Percentiles rank a stretch among this genome's conserved stretches.
phyloP scores from a whole-genome alignment of 2,329 filamentous ascomycete genomes.

The Ceratocystis albifundus region DNA sequence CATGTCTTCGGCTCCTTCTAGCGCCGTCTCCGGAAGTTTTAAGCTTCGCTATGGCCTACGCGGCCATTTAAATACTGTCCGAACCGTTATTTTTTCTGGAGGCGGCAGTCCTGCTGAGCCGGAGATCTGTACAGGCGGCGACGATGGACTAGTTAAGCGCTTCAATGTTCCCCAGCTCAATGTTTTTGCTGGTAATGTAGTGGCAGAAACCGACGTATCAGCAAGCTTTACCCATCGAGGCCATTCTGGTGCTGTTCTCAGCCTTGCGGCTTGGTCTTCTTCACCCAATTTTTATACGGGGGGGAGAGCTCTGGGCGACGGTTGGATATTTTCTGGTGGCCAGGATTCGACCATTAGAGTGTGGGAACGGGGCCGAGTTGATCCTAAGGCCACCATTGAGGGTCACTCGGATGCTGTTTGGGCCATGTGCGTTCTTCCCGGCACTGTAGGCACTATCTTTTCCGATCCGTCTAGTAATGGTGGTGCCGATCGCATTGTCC shows the following conservation, averaged over 20 bases:
- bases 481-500: slow-evolving; percentile 69
- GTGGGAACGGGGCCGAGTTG: slow-evolving; percentile 88
- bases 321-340: slow-evolving; percentile 97
- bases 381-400: slow-evolving; percentile 87
- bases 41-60: slow-evolving; percentile 86
- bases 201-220: slow-evolving; percentile 72
- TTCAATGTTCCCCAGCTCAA: slow-evolving; percentile 89
- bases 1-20: slow-evolving; percentile 39
- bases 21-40: slow-evolving; percentile 64
- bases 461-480: slow-evolving; percentile 65
- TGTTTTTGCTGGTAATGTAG: slow-evolving; percentile 34
- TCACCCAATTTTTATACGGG: slow-evolving; percentile 82
- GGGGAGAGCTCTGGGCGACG: slow-evolving; percentile 77
- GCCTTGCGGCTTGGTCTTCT: slow-evolving; percentile 73
- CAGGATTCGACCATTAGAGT: slow-evolving; percentile 88
- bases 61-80: slow-evolving; percentile 86
- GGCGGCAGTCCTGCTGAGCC: slow-evolving; percentile 91
- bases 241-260: slow-evolving; percentile 81
- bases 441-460: slow-evolving; percentile 69
- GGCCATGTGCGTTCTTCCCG: slow-evolving; percentile 84
- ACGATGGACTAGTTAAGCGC: slow-evolving; percentile 90
- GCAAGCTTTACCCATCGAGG: slow-evolving; percentile 94
- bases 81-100: slow-evolving; percentile 91
- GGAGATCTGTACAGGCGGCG: slow-evolving; percentile 90
- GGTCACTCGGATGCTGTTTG: slow-evolving; percentile 94